phyloP scores from a whole-genome alignment of 1,284 basidiomycete genomes.

The Vanrija sp. region DNA sequence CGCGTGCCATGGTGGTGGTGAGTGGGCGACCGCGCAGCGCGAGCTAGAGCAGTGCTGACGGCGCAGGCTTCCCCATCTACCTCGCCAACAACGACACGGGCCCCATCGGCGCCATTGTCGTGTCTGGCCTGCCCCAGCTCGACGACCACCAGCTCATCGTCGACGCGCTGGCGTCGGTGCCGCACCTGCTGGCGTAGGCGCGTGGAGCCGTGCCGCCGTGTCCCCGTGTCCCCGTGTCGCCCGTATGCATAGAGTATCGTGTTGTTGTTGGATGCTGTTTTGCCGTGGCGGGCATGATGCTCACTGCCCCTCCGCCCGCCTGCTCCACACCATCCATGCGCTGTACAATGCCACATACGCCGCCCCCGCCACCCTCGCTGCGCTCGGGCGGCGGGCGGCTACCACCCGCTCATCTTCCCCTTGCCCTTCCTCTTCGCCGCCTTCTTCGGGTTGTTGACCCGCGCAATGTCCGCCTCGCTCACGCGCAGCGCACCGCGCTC shows the following conservation, averaged over 20 bases:
- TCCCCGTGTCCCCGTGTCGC: background rate
- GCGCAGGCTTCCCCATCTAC: conserved; percentile 43
- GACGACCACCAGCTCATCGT: conserved; percentile 46
- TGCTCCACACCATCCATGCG: no score
- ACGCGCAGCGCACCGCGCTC: conserved; percentile 43
- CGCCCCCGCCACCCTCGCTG: background rate
- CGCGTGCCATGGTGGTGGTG: conserved; percentile 44
- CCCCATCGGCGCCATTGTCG: conserved; percentile 46
- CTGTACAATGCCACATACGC: background rate
- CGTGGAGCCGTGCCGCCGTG: background rate
- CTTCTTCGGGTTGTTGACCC: conserved; percentile 19
- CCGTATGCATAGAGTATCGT: background rate
- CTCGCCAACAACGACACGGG: conserved; percentile 27
- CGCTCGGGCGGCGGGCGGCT: background rate
- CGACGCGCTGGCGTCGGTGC: conserved; percentile 17
- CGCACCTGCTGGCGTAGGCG: conserved; percentile 13
- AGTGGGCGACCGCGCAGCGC: no score
- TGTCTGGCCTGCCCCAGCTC: conserved; percentile 47
- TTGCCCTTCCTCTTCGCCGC: conserved; percentile 2
- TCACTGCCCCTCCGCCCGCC: no score
- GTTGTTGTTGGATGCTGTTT: no score
- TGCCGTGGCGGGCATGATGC: no score
- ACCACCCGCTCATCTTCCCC: conserved; percentile 14
- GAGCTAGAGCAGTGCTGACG: no score
- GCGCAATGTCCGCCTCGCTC: conserved; percentile 38